Conservation (phyloP, 805 yeast species). For the Pichia kluyveri region DNA sequence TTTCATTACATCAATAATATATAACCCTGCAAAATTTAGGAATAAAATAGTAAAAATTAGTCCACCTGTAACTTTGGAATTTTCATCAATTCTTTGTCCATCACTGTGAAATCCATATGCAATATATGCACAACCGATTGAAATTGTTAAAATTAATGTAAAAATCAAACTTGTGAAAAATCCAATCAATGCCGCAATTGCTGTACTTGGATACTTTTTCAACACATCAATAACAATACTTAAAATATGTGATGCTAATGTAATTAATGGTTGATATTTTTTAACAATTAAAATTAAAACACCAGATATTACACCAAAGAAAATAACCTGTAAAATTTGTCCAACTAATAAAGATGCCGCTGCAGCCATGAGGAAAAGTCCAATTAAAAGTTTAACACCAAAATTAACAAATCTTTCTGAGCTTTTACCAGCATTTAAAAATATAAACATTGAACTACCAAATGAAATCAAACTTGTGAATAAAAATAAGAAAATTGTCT, state of each 20-base stretch:
- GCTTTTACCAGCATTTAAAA: constrained; percentile 51
- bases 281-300: constrained; percentile 54
- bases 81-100: constrained; percentile 8
- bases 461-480: constrained; percentile 56
- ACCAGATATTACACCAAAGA: constrained; percentile 19
- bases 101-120: constrained; percentile 11
- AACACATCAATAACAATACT: constrained; percentile 60
- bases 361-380: constrained; percentile 34
- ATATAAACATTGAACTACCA: constrained; percentile 46
- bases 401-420: constrained; percentile 61
- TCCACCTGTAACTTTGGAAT: constrained; percentile 26
- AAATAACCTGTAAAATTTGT: background rate
- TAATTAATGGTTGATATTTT: constrained; percentile 15
- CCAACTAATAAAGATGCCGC: background rate
- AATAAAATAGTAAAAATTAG: constrained; percentile 55
- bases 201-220: constrained; percentile 59
- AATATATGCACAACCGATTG: constrained; percentile 7
- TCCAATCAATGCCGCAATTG: constrained; percentile 31
- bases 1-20: constrained; percentile 73
- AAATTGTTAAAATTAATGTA: constrained; percentile 3
- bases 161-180: constrained; percentile 17
- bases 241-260: constrained; percentile 21
- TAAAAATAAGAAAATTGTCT: constrained; percentile 47
- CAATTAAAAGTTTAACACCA: constrained; percentile 62
- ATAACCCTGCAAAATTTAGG: constrained; percentile 61